A percentile compares a stretch with the other conserved stretches of the same genome.
Evolutionary conservation across 176 grass and related monocot species (phyloP).

Genomic region (Oryza meridionalis): DNA sequence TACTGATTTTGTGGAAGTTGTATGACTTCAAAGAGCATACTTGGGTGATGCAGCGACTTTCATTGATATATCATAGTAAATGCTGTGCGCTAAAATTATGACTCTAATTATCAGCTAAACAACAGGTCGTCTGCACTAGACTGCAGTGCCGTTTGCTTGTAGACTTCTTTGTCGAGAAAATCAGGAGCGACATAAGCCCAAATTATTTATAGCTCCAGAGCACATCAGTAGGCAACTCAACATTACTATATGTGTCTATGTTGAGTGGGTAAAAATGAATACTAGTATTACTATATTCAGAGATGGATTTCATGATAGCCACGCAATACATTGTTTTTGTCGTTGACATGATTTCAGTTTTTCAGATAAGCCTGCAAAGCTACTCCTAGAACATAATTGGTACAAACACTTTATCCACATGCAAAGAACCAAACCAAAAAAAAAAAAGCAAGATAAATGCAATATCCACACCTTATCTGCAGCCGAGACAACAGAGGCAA

Average conservation of each 20-base stretch:
- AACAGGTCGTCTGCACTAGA: not conserved
- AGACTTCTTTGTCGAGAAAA: conserved; percentile 17
- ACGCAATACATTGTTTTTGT: not conserved
- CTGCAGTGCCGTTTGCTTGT: conserved; percentile 13
- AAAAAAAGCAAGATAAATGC: not conserved
- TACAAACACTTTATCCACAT: not conserved
- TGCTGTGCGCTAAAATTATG: not conserved
- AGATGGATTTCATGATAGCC: not conserved
- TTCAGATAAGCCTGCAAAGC: conserved; percentile 6
- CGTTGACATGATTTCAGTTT: not conserved
- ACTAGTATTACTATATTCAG: not conserved
- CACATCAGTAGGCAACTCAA: not conserved
- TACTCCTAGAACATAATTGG: not conserved
- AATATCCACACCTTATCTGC: conserved; percentile 75
- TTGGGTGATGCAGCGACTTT: conserved; percentile 22
- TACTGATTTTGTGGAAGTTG: conserved; percentile 2
- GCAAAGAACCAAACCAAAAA: not conserved
- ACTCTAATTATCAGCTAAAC: not conserved
- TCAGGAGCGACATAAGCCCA: conserved; percentile 20
- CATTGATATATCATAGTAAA: not conserved
- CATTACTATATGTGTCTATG: not conserved
- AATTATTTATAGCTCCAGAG: not conserved
- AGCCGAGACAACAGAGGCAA: conserved; percentile 87
- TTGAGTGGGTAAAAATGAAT: not conserved
- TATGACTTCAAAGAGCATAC: not conserved